A percentile compares a stretch with the other conserved stretches of the same genome.
Evolutionary conservation across 306 rosid genomes (phyloP).

Genomic region (Medicago arabica): DNA sequence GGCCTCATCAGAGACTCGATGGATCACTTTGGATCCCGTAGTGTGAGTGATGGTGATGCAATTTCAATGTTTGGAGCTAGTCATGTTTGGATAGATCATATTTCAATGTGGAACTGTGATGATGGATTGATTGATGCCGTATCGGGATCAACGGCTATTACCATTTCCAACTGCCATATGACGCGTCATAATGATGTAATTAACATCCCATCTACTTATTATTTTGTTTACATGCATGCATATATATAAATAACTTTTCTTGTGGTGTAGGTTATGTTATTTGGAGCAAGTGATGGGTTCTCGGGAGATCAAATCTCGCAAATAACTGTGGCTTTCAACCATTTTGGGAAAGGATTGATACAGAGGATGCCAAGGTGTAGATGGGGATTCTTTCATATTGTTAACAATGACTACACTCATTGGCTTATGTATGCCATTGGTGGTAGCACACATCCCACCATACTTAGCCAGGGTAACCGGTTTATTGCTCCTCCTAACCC

Average conservation of each 20-base stretch:
- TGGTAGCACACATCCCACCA: constrained; percentile 63
- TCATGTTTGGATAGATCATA: constrained; percentile 63
- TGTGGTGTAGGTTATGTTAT: constrained; percentile 55
- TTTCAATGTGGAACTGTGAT: constrained; percentile 52
- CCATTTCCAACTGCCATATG: constrained; percentile 63
- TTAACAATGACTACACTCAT: constrained; percentile 67
- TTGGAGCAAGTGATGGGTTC: constrained; percentile 56
- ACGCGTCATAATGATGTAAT: constrained; percentile 58
- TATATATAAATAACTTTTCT: background rate
- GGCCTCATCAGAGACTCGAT: constrained; percentile 58
- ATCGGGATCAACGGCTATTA: constrained; percentile 56
- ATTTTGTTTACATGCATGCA: background rate
- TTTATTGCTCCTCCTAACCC: constrained; percentile 44
- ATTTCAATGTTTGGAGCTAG: constrained; percentile 56
- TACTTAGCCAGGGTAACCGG: constrained; percentile 66
- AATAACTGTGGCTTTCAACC: constrained; percentile 63
- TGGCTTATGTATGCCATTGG: constrained; percentile 71
- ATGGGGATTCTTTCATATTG: constrained; percentile 61
- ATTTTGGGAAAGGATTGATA: constrained; percentile 62
- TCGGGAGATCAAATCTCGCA: constrained; percentile 48
- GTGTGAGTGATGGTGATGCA: constrained; percentile 61
- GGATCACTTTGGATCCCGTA: constrained; percentile 49
- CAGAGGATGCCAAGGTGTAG: constrained; percentile 73
- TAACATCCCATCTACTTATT: background rate
- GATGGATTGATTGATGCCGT: constrained; percentile 60